Evolutionary conservation across 2,329 filamentous ascomycete genomes (phyloP), one percentile per base, ranked within the genome.

Genomic region (Ceratocystis cubensis): DNA sequence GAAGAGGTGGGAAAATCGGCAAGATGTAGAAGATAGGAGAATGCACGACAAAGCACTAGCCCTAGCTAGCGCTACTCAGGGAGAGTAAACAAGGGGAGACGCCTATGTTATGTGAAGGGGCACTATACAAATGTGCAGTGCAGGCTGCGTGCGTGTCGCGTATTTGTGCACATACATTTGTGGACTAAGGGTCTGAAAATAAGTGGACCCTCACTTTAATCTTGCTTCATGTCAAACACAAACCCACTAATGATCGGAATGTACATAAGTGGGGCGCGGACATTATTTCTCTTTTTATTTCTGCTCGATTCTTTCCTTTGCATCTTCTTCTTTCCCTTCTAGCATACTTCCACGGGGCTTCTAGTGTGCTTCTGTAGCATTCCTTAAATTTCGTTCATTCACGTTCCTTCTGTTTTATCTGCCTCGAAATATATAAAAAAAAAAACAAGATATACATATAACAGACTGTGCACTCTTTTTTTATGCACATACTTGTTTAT

Each of bases 341-440:
- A 59, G 13, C 56, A 37, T 8, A 8, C 56, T 59, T 59, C 56
- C 56, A 59, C 17, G 0, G 56, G 3, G 56, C 56, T 59, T 59
- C 56, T 59, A 59, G 56, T 30, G 56, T 37, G 56, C 56, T 59
- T 59, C 56, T 59, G 56, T 59, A 15, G 30, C 56, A 33, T 59
- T 59, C 56, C 13, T 59, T 2, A 33, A 59, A 59, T 59, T 59
- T 59, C 56, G 17, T 10, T 28, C 22, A n/a, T 3, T 5, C n/a
- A 57, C 13, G 53, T 13, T 33, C n/a, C 15, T 33, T 28, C 17
- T 17, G 25, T 17, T 30, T 57, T 59, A 7, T 41, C 10, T 41
- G 37, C 37, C 33, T 37, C 33, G 33, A 13, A 13, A 13, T 37
- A 37, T 3, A 0, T 0, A 22, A 0, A 3, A 3, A 13, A 8